Conservation (phyloP, 345 rosid genomes). For the Dimocarpus longan region DNA sequence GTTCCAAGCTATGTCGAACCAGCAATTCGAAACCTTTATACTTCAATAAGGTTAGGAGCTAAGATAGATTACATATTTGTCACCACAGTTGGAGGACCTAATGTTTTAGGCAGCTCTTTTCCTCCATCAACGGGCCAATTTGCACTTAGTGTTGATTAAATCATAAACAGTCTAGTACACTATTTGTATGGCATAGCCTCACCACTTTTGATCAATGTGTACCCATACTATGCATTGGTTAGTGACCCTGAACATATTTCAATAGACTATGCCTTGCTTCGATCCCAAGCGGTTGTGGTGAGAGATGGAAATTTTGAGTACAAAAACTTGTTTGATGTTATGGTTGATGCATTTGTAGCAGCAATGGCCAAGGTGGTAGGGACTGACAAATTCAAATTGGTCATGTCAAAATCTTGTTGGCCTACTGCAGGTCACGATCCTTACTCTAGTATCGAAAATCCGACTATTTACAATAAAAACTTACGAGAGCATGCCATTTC, state of each 20-base stretch:
- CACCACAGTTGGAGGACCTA: constrained; percentile 18
- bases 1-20: neutral
- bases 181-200: constrained; percentile 15
- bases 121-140: constrained; percentile 30
- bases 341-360: constrained; percentile 28
- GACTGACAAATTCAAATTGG: constrained; percentile 21
- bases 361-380: constrained; percentile 28
- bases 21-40: constrained; percentile 20
- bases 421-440: constrained; percentile 1
- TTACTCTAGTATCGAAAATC: constrained; percentile 10
- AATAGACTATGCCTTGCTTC: constrained; percentile 25
- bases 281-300: constrained; percentile 3
- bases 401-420: constrained; percentile 16
- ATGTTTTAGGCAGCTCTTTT: constrained; percentile 19
- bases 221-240: constrained; percentile 18
- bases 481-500: constrained; percentile 10
- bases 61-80: constrained; percentile 19
- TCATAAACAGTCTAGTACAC: constrained; percentile 12
- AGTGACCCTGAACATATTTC: constrained; percentile 10
- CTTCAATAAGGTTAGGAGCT: constrained; percentile 9
- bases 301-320: constrained; percentile 21
- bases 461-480: constrained; percentile 20
- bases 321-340: constrained; percentile 28
- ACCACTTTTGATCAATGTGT: constrained; percentile 25
- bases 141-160: neutral